Evolutionary conservation across 1,139 yeast genomes (phyloP), one percentile per base, ranked within the genome.

Genomic region (Zygoascus hellenicus): DNA sequence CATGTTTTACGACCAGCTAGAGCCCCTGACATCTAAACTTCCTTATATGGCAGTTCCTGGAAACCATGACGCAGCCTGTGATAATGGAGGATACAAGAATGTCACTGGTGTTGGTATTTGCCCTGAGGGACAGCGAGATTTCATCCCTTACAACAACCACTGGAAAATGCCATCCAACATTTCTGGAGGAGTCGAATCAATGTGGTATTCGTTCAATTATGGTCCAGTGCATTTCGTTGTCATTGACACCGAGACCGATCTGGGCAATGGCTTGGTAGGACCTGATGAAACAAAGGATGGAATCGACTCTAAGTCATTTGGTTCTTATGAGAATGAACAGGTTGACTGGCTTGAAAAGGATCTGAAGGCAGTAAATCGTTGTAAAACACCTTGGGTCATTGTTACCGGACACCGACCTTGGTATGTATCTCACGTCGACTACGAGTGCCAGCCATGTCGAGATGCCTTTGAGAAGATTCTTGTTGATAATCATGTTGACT

Each of bases 271-370:
- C 6, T 45, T 53, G 2, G 38, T 48, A 16, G 59, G 48, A 9
- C 60, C 60, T 15, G 61, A 58, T 37, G 55, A 55, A 41, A 49
- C 55, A 2, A 54, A 52, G 34, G 53, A 30, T 15, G 46, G 52
- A 48, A 46, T 52, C 39, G 51, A 55, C 42, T 57, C 59, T 5
- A 63, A 63, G 6, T 61, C 63, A 17, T 60, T 60, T 51, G 64
- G 64, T 45, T 61, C 61, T 11, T 48, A 53, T 38, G 41, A 48
- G 15, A 56, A 60, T 38, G 60, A 58, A 33, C 66, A 63, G 51
- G 37, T 67, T 63, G 51, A 63, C 58, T 49, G 73, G 73, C 39
- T 72, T 68, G 47, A 61, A 59, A 55, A 71, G 66, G 66, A 81
- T 66, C 66, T 78, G 70, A 47, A 49, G 32, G 46, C 48, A 11